A percentile compares a stretch with the other conserved stretches of the same genome.
These are phyloP conservation scores for Coniferiporia weirii DNA, from an alignment of 1,284 basidiomycete genomes.

Conservation along the genomic window DNA sequence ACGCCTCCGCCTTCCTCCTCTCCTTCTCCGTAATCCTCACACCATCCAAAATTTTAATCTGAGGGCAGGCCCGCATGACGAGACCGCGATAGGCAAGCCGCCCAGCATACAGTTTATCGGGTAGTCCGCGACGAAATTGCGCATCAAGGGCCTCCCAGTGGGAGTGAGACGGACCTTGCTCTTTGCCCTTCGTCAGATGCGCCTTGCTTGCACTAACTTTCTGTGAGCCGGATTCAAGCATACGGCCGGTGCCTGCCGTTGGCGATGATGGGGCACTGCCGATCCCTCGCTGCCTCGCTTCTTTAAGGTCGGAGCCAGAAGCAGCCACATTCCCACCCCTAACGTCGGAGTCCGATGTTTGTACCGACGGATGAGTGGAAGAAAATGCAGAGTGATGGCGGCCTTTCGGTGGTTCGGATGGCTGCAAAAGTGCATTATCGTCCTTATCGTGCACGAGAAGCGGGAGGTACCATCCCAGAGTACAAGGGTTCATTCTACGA, in stretches of 20 bases:
- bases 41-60: slow-evolving; percentile 75
- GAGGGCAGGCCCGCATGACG: slow-evolving; percentile 69
- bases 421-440: slow-evolving; percentile 57
- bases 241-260: not conserved
- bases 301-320: not conserved
- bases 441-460: slow-evolving; percentile 59
- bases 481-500: slow-evolving; percentile 88
- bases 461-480: slow-evolving; percentile 91
- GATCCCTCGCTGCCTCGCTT: slow-evolving; percentile 5
- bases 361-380: not conserved
- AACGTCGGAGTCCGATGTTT: not conserved
- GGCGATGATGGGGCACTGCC: slow-evolving; percentile 9
- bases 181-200: slow-evolving; percentile 25
- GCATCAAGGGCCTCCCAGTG: slow-evolving; percentile 74
- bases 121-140: slow-evolving; percentile 83
- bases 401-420: slow-evolving; percentile 37
- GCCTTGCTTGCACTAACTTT: not conserved
- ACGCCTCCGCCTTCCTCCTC: slow-evolving; percentile 67
- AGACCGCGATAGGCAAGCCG: slow-evolving; percentile 85
- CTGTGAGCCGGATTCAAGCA: not conserved
- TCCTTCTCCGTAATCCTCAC: slow-evolving; percentile 76
- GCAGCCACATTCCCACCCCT: slow-evolving; percentile 1
- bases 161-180: slow-evolving; percentile 28
- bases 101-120: slow-evolving; percentile 80
- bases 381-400: slow-evolving; percentile 11